Conservation (phyloP, 2,329 filamentous ascomycete species). For the Hypoxylon sp. region DNA sequence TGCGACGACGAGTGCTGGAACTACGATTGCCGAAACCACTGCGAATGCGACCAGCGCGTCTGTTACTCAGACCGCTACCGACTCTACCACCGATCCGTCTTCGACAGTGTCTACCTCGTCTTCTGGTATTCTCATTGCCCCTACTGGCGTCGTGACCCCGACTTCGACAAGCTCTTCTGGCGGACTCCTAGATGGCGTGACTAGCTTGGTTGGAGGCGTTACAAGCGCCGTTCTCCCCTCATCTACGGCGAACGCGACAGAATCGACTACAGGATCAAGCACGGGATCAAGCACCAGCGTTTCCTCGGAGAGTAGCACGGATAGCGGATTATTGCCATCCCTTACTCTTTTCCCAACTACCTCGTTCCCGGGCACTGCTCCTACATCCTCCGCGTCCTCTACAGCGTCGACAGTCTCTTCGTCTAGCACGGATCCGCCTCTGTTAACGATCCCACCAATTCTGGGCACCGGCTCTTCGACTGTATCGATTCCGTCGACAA, state of each 20-base stretch:
- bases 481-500: constrained; percentile 9
- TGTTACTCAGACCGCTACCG: constrained; percentile 5
- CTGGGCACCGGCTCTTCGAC: constrained; percentile 23
- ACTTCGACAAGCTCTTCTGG: constrained; percentile 31
- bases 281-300: constrained; percentile 3
- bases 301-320: constrained; percentile 10
- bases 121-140: constrained; percentile 42
- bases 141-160: constrained; percentile 41
- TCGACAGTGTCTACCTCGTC: constrained; percentile 30
- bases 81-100: constrained; percentile 19
- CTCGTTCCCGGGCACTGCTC: constrained; percentile 32
- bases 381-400: constrained; percentile 8
- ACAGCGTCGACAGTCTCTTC: constrained; percentile 10
- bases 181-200: constrained; percentile 36
- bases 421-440: constrained; percentile 22
- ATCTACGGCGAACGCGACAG: constrained; percentile 30
- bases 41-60: constrained; percentile 16
- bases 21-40: background rate
- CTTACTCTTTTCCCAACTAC: constrained; percentile 17
- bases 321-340: constrained; percentile 24
- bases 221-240: constrained; percentile 27
- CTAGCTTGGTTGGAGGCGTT: constrained; percentile 29
- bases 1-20: background rate
- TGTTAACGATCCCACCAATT: constrained; percentile 28
- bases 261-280: constrained; percentile 7